Percentiles rank a stretch among this genome's conserved stretches.
Evolutionary conservation across 139 green algal species (phyloP).

Genomic region (Coccomyxa sp.): DNA sequence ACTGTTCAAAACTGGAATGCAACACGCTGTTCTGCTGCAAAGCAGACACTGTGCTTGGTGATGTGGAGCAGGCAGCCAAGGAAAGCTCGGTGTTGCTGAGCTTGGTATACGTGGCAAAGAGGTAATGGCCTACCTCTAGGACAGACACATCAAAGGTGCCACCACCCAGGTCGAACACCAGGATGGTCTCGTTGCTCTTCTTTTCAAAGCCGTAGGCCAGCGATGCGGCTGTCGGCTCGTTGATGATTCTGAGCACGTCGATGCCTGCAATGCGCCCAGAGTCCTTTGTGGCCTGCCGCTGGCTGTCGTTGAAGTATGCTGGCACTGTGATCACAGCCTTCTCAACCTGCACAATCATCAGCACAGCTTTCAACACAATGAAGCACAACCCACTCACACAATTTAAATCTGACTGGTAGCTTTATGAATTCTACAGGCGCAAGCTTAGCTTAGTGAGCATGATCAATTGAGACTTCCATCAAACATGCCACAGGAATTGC

Average conservation of each 20-base stretch:
- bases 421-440: too few relatives aligned
- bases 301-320: constrained; percentile 99
- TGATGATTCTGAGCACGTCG: constrained; percentile 99
- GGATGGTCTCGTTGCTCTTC: constrained; percentile 98
- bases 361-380: background rate
- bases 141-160: constrained; percentile 99
- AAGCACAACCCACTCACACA: too few relatives aligned
- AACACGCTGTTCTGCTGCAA: too few relatives aligned
- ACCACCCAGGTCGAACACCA: constrained; percentile 98
- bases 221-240: constrained; percentile 97
- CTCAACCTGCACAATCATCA: constrained; percentile 39
- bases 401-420: too few relatives aligned
- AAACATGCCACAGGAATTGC: background rate
- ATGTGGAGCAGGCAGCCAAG: background rate
- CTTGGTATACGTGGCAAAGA: too few relatives aligned
- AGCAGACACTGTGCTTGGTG: background rate
- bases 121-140: constrained; percentile 71
- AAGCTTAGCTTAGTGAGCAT: too few relatives aligned
- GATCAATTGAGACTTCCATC: background rate
- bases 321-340: constrained; percentile 99
- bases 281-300: constrained; percentile 93
- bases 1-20: too few relatives aligned
- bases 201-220: constrained; percentile 97
- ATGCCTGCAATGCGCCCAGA: constrained; percentile 93
- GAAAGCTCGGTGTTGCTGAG: background rate